Base-by-base conservation (phyloP, 371 early-diverging fungal genomes). In the Parasitella parasitica region DNA sequence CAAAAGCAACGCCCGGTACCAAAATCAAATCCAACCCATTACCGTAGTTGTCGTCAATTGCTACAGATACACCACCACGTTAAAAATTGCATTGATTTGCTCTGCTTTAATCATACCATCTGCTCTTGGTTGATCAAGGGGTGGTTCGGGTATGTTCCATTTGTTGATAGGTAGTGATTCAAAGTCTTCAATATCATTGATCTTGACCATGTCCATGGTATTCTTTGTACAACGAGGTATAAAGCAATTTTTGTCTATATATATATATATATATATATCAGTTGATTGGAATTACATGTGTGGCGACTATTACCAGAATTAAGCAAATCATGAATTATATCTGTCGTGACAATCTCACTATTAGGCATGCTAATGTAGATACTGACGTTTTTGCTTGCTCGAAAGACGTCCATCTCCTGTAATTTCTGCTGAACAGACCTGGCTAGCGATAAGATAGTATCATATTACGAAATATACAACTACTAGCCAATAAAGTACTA, bases 71-170 rank as follows among this genome's bases (percentile, higher is more conserved):
- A 30, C 30, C 30, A 3, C 8, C 30, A 22, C 3, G 3, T 43
- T 20, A 43, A 9, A n/a, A 11, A 54, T 1, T 28, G 6, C 18
- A 28, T n/a, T 24, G 56, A 16, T 57, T 11, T 38, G 36, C 1
- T 8, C 32, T 8, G 11, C n/a, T 39, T 6, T 26, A n/a, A n/a
- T 6, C 7, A 48, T 72, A 87, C 88, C 89, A 56, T 82, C 82
- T 61, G 84, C 85, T 59, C 83, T 69, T 3, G 38, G 38, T 54
- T 84, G 71, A 55, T 85, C 80, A 18, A 71, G 62, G 3, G 63
- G 70, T 18, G 91, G 89, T 39, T 90, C 91, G 9, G 86, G 87
- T 53, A 89, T 89, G 59, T 81, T 78, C 89, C 88, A 90, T 39
- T 67, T 78, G 61, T 90, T 90, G 22, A 77, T 57, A 24, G 89